Evolutionary conservation across 495 filamentous ascomycete genomes (phyloP).

Genomic region (Trichoderma orchidacearum): DNA sequence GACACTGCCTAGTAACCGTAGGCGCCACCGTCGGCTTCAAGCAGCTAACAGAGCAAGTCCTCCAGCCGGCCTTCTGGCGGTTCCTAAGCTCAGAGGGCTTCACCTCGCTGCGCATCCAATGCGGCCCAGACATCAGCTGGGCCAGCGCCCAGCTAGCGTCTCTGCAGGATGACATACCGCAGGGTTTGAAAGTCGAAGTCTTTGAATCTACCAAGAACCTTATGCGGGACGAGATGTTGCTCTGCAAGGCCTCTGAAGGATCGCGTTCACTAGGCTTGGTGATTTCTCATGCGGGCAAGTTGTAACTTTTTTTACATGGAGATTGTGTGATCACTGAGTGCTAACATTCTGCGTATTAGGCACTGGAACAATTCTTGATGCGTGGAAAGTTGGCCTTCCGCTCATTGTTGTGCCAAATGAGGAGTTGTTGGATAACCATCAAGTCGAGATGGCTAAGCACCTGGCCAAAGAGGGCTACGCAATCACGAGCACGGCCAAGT

Average conservation of each 20-base stretch:
- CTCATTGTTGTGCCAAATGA: conserved; percentile 81
- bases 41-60: conserved; percentile 49
- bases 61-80: conserved; percentile 45
- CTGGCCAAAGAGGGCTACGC: conserved; percentile 57
- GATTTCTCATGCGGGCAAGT: conserved; percentile 77
- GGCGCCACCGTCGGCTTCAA: conserved; percentile 83
- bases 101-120: conserved; percentile 59
- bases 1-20: conserved; percentile 60
- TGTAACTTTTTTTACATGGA: not conserved
- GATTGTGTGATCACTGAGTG: not conserved
- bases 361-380: conserved; percentile 80
- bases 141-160: conserved; percentile 10
- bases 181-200: conserved; percentile 34
- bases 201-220: conserved; percentile 54
- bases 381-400: conserved; percentile 47
- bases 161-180: conserved; percentile 4
- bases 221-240: conserved; percentile 40
- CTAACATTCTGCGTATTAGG: conserved; percentile 35
- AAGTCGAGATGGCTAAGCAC: conserved; percentile 69
- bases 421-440: conserved; percentile 77
- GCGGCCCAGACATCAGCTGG: conserved; percentile 42
- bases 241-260: conserved; percentile 14
- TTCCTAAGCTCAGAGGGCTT: conserved; percentile 41
- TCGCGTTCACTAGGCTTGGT: conserved; percentile 44
- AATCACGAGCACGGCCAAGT: conserved; percentile 52